Evolutionary conservation across 2,329 filamentous ascomycete species (phyloP).

Genomic region (Pestalotiopsis fici): DNA sequence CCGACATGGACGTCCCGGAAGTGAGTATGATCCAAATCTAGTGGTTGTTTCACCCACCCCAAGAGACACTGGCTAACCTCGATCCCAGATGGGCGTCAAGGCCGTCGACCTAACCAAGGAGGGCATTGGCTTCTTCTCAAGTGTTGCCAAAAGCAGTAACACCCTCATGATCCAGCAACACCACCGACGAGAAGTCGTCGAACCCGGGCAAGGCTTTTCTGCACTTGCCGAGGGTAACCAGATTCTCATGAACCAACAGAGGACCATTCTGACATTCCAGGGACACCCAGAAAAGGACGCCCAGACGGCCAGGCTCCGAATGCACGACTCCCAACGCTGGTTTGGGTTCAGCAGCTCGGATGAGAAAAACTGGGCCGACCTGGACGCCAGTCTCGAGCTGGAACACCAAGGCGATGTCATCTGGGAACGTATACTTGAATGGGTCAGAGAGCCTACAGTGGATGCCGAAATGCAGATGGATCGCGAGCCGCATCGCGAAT

Average conservation of each 20-base stretch:
- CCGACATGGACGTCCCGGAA: conserved; percentile 37
- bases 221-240: conserved; percentile 37
- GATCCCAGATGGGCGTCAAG: conserved; percentile 8
- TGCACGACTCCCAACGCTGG: conserved; percentile 37
- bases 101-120: conserved; percentile 31
- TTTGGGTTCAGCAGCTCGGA: conserved; percentile 34
- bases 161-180: conserved; percentile 39
- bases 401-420: conserved; percentile 38
- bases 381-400: conserved; percentile 27
- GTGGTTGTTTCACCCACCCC: no score
- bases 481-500: conserved; percentile 1
- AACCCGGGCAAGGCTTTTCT: conserved; percentile 32
- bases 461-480: conserved; percentile 12
- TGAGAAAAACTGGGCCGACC: conserved; percentile 25
- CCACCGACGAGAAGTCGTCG: conserved; percentile 39
- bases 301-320: conserved; percentile 36
- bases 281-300: conserved; percentile 46
- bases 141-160: conserved; percentile 16
- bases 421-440: conserved; percentile 35
- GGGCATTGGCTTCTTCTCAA: conserved; percentile 38
- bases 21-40: conserved; percentile 26
- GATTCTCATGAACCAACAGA: conserved; percentile 36
- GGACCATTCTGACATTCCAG: conserved; percentile 43
- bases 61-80: background rate
- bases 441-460: conserved; percentile 18